Conservation (phyloP, 2,329 filamentous ascomycete species). For the Aspergillus sp. region DNA sequence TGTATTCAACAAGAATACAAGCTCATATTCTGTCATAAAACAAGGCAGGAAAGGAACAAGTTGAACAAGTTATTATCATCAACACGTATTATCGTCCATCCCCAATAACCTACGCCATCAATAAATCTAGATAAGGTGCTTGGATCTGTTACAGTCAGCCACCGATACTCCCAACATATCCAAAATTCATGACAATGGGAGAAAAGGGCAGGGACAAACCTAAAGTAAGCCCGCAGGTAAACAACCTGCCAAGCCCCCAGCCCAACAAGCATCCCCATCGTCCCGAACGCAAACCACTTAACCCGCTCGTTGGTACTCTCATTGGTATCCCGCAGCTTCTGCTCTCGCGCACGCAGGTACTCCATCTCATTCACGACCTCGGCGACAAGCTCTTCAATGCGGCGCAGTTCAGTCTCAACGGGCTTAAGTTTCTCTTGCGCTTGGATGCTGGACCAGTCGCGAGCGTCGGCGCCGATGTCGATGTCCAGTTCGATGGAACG, state of each 20-base stretch:
- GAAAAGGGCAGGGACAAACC: slow-evolving; percentile 42
- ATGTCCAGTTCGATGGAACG: slow-evolving; percentile 86
- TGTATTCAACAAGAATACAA: no score
- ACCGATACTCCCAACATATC: background rate
- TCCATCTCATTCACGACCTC: slow-evolving; percentile 96
- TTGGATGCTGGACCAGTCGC: slow-evolving; percentile 96
- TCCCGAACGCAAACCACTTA: slow-evolving; percentile 96
- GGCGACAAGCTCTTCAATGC: slow-evolving; percentile 81
- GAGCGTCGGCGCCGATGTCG: slow-evolving; percentile 92
- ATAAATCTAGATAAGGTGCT: slow-evolving; percentile 57
- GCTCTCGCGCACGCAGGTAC: slow-evolving; percentile 80
- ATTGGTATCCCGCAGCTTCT: slow-evolving; percentile 95
- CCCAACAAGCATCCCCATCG: slow-evolving; percentile 81
- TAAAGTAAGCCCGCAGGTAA: slow-evolving; percentile 95
- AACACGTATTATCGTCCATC: background rate
- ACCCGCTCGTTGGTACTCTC: slow-evolving; percentile 98
- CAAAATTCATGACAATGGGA: no score
- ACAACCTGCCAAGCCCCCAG: slow-evolving; percentile 96
- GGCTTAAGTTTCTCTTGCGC: slow-evolving; percentile 97
- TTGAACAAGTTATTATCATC: background rate
- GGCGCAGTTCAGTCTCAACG: slow-evolving; percentile 85
- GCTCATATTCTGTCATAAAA: background rate
- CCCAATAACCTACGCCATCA: background rate
- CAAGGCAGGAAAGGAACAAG: background rate
- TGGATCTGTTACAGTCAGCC: slow-evolving; percentile 44